A percentile compares a stretch with the other conserved stretches of the same genome.
Evolutionary conservation across 257 asterid species (phyloP).

Genomic region (Ajuga chamaepitys): DNA sequence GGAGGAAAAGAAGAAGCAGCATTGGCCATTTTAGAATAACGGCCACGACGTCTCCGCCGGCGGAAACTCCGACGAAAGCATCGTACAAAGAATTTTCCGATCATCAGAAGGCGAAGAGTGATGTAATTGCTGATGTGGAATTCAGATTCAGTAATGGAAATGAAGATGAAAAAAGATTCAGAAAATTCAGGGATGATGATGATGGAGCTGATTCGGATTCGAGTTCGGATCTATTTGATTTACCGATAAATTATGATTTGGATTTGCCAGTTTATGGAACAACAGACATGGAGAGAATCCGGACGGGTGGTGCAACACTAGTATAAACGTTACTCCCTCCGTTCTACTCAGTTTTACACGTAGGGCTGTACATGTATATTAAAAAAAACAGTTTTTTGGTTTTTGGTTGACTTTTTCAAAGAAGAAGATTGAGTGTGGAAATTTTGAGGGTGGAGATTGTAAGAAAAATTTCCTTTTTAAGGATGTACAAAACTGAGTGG

Average conservation of each 20-base stretch:
- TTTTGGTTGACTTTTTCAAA: too few relatives aligned
- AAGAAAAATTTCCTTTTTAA: too few relatives aligned
- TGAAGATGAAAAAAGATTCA: constrained; percentile 19
- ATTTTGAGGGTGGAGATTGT: too few relatives aligned
- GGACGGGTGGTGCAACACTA: constrained; percentile 20
- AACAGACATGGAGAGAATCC: constrained; percentile 32
- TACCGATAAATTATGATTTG: constrained; percentile 56
- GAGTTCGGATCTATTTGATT: constrained; percentile 82
- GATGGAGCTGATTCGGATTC: constrained; percentile 76
- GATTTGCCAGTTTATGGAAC: constrained; percentile 48
- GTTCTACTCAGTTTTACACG: too few relatives aligned
- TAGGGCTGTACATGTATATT: too few relatives aligned
- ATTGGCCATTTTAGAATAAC: constrained; percentile 48
- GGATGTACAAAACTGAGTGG: too few relatives aligned
- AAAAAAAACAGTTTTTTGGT: too few relatives aligned
- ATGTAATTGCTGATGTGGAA: too few relatives aligned
- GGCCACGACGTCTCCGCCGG: constrained; percentile 9
- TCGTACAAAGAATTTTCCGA: constrained; percentile 24
- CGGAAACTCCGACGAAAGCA: constrained; percentile 45
- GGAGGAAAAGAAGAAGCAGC: constrained; percentile 69
- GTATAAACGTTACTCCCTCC: background rate
- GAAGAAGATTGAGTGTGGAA: too few relatives aligned
- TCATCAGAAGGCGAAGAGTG: constrained; percentile 15
- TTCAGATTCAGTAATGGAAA: constrained; percentile 9
- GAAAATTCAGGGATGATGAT: constrained; percentile 28